Conservation (phyloP, 2,329 filamentous ascomycete genomes). For the Claviceps cyperi region DNA sequence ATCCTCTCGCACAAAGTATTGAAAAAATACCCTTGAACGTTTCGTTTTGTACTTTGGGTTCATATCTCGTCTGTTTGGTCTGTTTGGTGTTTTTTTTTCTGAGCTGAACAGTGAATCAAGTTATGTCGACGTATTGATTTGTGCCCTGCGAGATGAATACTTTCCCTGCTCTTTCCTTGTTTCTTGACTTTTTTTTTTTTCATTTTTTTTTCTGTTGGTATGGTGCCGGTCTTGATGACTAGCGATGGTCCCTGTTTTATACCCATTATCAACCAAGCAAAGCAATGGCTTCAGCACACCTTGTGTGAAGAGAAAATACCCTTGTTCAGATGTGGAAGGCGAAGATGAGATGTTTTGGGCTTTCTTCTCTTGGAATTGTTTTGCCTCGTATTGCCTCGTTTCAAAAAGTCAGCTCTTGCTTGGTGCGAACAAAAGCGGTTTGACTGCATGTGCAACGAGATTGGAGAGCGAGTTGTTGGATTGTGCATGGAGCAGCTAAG, state of each 20-base stretch:
- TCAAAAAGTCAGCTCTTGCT: background rate
- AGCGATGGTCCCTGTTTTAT: conserved; percentile 19
- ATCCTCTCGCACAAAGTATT: conserved; percentile 39
- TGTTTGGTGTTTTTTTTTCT: background rate
- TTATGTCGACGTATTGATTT: conserved; percentile 8
- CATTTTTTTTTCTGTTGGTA: conserved; percentile 7
- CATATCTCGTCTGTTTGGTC: background rate
- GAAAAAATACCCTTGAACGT: conserved; percentile 37
- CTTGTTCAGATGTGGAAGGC: conserved; percentile 5
- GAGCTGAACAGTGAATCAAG: background rate
- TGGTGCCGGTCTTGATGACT: conserved; percentile 19
- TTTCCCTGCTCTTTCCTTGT: conserved; percentile 1
- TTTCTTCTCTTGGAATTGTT: background rate
- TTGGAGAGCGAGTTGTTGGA: background rate
- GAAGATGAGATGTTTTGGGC: background rate
- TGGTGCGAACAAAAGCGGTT: background rate
- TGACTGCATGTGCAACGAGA: background rate
- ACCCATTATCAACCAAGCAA: conserved; percentile 19
- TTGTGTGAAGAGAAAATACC: conserved; percentile 18
- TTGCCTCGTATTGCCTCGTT: background rate
- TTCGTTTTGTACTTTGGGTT: conserved; percentile 8
- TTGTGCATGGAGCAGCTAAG: background rate
- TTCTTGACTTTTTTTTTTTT: conserved; percentile 5
- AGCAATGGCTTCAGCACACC: conserved; percentile 16
- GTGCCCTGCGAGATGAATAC: conserved; percentile 5